Evolutionary conservation across 331 rosid genomes (phyloP), one percentile per base, ranked within the genome.

Genomic region (Rosa hybrid): DNA sequence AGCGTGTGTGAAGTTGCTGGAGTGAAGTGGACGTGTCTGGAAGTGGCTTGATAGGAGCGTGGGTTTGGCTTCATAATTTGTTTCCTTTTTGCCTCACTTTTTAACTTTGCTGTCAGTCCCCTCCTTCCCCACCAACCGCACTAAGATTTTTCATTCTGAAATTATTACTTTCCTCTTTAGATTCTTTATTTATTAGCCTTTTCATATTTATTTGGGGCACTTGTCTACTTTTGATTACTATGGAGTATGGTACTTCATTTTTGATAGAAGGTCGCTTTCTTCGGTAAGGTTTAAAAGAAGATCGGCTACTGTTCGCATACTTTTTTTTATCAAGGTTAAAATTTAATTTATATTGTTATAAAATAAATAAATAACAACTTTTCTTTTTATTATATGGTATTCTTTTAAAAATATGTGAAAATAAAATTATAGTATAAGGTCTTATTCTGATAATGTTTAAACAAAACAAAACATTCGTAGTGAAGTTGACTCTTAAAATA

Each of bases 81-180:
- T 77, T 78, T 1, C 57, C 67, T 51, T 73, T 84, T 80, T 54
- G 81, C 46, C 50, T 48, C 83, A 13, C 85, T 77, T 84, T 85
- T 18, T 34, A 53, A 25, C 83, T 85, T 78, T 78, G 64, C 76
- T 73, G 81, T 74, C 83, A 81, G 88, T 21, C 85, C 75, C 76
- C 68, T 6, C 30, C 30, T 23, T 12, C 72, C 77, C 83, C 74
- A 71, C 83, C 74, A 3, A 75, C 85, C 77, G 78, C 77, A 78
- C 81, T 69, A 46, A 68, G 10, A 68, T 9, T 77, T 49, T 30
- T 57, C 50, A 1, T 78, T 49, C 53, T 17, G 4, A 44, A 46
- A 78, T 54, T 54, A 77, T 76, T 12, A 76, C 21, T n/a, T 64
- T 76, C 67, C 67, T 7, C 67, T 10, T 14, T 49, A 3, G 54